phyloP scores from a whole-genome alignment of 257 asterid species.

The Schizonepeta tenuifolia region DNA sequence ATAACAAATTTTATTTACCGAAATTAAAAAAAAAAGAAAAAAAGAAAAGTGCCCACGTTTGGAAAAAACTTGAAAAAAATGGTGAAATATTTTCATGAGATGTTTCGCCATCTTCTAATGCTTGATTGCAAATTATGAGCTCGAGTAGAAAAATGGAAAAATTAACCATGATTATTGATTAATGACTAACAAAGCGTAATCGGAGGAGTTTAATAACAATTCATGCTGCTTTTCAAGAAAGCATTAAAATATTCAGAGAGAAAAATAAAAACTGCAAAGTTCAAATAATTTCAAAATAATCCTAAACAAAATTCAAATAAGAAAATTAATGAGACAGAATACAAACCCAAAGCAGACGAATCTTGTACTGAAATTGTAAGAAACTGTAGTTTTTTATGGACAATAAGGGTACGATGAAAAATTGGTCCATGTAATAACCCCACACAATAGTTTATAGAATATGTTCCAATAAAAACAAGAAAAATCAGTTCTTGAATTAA shows the following conservation, averaged over 20 bases:
- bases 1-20: background rate
- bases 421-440: constrained; percentile 12
- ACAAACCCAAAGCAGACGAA: constrained; percentile 2
- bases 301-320: too few relatives aligned
- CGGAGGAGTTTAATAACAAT: background rate
- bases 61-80: background rate
- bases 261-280: background rate
- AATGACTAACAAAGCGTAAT: background rate
- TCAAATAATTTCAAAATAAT: background rate
- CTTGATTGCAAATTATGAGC: background rate
- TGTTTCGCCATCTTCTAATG: background rate
- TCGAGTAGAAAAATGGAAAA: background rate
- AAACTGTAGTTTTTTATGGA: background rate
- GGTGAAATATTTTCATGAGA: background rate
- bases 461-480: background rate
- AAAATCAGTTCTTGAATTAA: constrained; percentile 6
- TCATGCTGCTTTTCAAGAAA: constrained; percentile 6
- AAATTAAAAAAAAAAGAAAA: background rate
- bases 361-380: background rate
- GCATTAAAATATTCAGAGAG: background rate
- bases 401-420: constrained; percentile 14
- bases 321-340: background rate
- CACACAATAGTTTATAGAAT: background rate
- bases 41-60: background rate
- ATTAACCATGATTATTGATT: background rate